Conservation (phyloP, 2,329 filamentous ascomycete species). For the Ceratocystis papillata region DNA sequence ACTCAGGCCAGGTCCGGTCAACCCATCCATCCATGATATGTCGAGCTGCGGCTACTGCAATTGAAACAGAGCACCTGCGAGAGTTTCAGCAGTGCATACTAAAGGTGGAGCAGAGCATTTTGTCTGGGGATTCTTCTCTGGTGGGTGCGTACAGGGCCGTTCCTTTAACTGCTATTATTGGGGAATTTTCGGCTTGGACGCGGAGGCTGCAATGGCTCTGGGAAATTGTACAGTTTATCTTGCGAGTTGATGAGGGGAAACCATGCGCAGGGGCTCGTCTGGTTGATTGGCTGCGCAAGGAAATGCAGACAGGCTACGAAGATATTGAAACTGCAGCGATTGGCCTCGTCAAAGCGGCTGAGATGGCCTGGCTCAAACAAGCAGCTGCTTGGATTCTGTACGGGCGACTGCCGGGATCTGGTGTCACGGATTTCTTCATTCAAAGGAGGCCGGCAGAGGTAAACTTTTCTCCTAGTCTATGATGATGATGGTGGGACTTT, state of each 20-base stretch:
- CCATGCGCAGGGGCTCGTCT: conserved; percentile 57
- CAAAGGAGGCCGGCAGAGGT: conserved; percentile 33
- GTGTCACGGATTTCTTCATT: conserved; percentile 65
- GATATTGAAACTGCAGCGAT: conserved; percentile 71
- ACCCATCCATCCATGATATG: conserved; percentile 50
- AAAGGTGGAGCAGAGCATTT: conserved; percentile 67
- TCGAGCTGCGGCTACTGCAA: conserved; percentile 71
- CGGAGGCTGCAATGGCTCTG: conserved; percentile 78
- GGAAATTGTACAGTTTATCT: conserved; percentile 42
- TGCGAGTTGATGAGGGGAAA: conserved; percentile 21
- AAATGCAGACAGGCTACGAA: conserved; percentile 76
- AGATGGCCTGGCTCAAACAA: conserved; percentile 85
- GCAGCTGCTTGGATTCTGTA: conserved; percentile 85
- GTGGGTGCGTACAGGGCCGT: conserved; percentile 93
- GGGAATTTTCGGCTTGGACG: conserved; percentile 79
- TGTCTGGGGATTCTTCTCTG: conserved; percentile 62
- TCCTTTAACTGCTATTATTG: conserved; percentile 72
- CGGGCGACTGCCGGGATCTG: conserved; percentile 67
- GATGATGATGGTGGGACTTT: neutral
- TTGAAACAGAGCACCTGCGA: conserved; percentile 62
- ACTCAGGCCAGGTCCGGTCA: conserved; percentile 42
- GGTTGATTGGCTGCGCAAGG: conserved; percentile 64
- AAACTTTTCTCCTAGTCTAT: neutral
- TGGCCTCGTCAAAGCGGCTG: conserved; percentile 64
- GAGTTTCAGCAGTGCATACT: conserved; percentile 76